Evolutionary conservation across 257 asterid species (phyloP).

Genomic region (Ligustrum vulgare): DNA sequence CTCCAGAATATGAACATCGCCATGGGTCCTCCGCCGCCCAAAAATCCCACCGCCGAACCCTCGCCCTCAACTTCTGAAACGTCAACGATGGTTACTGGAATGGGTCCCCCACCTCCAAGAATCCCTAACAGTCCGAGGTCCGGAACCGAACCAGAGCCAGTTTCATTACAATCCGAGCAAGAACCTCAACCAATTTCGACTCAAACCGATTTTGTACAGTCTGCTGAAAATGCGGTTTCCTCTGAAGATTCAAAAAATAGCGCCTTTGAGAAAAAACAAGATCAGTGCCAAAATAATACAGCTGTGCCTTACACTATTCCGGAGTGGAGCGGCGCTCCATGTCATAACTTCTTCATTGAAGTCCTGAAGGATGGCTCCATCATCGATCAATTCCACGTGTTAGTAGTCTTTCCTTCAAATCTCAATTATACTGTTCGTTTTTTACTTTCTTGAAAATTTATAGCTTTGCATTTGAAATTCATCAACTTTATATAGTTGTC

Average conservation of each 20-base stretch:
- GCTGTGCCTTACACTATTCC: conserved; percentile 79
- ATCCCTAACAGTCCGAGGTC: conserved; percentile 32
- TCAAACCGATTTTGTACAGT: conserved; percentile 21
- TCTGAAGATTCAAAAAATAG: neutral
- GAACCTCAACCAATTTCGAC: conserved; percentile 30
- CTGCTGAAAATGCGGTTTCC: conserved; percentile 20
- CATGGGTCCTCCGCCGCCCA: conserved; percentile 78
- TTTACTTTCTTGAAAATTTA: neutral
- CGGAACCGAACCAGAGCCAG: conserved; percentile 22
- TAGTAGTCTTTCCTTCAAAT: conserved; percentile 23
- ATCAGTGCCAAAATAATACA: conserved; percentile 30
- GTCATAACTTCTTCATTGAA: conserved; percentile 64
- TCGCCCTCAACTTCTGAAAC: conserved; percentile 31
- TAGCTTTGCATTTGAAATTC: too few species aligned
- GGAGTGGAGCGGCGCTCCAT: conserved; percentile 73
- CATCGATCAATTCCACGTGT: conserved; percentile 69
- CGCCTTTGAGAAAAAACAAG: conserved; percentile 34
- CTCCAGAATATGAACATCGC: conserved; percentile 41
- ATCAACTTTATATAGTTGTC: too few species aligned
- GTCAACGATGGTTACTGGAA: conserved; percentile 23
- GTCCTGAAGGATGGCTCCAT: conserved; percentile 86
- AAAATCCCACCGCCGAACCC: conserved; percentile 30
- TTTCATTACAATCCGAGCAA: conserved; percentile 21
- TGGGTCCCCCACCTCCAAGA: conserved; percentile 52
- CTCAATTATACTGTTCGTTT: neutral